Conservation (phyloP, 1,284 basidiomycete species). For the Caloboletus inedulis region DNA sequence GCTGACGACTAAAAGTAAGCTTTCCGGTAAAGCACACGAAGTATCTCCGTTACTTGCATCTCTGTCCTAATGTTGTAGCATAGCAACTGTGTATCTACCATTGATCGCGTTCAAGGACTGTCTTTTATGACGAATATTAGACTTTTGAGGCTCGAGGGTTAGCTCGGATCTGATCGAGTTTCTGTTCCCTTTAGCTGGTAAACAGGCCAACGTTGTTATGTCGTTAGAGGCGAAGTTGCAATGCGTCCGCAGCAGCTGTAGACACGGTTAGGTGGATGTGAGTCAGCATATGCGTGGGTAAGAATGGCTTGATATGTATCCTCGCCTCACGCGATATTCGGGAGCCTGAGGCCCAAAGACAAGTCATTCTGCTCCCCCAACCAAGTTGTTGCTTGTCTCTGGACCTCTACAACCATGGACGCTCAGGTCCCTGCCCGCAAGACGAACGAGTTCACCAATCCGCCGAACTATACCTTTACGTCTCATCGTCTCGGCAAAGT, state of each 20-base stretch:
- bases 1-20: slow-evolving; percentile 7
- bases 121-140: not conserved
- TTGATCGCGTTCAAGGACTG: slow-evolving; percentile 1
- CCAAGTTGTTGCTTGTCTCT: slow-evolving; percentile 11
- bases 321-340: not conserved
- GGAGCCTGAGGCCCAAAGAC: not conserved
- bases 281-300: slow-evolving; percentile 24
- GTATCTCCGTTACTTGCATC: slow-evolving; percentile 8
- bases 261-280: not conserved
- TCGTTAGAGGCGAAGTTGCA: not conserved
- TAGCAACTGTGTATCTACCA: slow-evolving; percentile 24
- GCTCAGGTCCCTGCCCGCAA: slow-evolving; percentile 18
- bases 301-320: slow-evolving; percentile 13
- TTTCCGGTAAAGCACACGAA: slow-evolving; percentile 6
- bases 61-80: slow-evolving; percentile 26
- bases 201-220: not conserved
- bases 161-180: not conserved
- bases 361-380: not conserved
- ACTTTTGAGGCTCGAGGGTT: not conserved
- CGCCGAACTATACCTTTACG: slow-evolving; percentile 64
- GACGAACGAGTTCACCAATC: slow-evolving; percentile 42
- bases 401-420: slow-evolving; percentile 29
- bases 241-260: no score
- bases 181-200: not conserved
- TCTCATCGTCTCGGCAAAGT: slow-evolving; percentile 56